Evolutionary conservation across 176 grass and related monocot genomes (phyloP).

Genomic region (Puccinellia tenuiflora): DNA sequence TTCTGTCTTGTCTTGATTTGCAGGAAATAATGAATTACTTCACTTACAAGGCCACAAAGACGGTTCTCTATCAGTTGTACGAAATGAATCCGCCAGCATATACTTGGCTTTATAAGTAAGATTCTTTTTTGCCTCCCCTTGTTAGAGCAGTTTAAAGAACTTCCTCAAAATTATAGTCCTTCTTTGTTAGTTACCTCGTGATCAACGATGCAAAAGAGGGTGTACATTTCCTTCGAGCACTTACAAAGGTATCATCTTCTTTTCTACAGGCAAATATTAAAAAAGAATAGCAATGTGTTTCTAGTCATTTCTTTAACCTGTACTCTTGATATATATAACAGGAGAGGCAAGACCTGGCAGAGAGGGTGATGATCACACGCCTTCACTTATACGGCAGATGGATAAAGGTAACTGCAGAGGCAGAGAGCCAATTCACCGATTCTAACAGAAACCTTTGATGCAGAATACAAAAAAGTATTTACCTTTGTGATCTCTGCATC

Average conservation of each 20-base stretch:
- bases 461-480: background rate
- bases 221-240: conserved; percentile 56
- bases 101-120: conserved; percentile 78
- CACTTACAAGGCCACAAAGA: conserved; percentile 90
- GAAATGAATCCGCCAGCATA: conserved; percentile 94
- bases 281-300: background rate
- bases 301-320: background rate
- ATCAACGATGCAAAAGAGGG: conserved; percentile 51
- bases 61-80: conserved; percentile 86
- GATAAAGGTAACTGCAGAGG: conserved; percentile 50
- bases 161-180: background rate
- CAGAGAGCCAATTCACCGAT: background rate
- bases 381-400: conserved; percentile 89
- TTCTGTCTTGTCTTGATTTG: background rate
- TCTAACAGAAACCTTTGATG: background rate
- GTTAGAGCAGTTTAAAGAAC: background rate
- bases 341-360: conserved; percentile 84
- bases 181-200: conserved; percentile 51
- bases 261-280: background rate
- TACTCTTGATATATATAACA: background rate
- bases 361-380: conserved; percentile 92
- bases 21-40: conserved; percentile 93
- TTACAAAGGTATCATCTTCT: conserved; percentile 53
- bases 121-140: background rate
- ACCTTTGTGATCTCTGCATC: background rate